Conservation (phyloP, 345 rosid species). For the Eucalyptus albens region DNA sequence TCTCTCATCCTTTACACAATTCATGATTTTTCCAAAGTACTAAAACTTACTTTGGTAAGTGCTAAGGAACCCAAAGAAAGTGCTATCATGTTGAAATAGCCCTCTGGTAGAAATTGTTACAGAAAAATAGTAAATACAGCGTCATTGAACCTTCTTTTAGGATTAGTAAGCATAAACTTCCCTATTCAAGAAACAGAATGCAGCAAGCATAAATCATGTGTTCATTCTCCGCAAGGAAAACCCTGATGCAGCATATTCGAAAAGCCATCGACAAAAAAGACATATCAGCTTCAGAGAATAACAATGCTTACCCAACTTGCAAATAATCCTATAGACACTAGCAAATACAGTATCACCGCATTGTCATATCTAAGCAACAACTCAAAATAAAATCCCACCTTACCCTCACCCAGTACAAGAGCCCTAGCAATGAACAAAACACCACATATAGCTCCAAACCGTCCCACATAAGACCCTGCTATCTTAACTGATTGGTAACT, state of each 20-base stretch:
- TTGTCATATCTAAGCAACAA: not conserved
- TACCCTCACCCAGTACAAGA: not conserved
- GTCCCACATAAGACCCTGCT: not conserved
- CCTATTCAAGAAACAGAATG: not conserved
- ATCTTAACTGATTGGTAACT: not conserved
- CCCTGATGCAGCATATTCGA: not conserved
- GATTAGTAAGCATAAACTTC: not conserved
- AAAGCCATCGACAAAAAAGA: not conserved
- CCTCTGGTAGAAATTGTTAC: not conserved
- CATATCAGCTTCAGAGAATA: not conserved
- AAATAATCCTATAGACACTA: not conserved
- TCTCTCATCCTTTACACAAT: not conserved
- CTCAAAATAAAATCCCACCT: not conserved
- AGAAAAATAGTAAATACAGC: no score
- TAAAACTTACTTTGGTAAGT: not conserved
- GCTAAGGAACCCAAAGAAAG: not conserved
- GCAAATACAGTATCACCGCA: not conserved
- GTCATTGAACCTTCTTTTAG: not conserved
- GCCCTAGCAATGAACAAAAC: not conserved
- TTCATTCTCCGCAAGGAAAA: not conserved
- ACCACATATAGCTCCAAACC: not conserved
- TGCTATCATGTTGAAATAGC: not conserved
- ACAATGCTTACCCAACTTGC: not conserved
- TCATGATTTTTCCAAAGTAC: not conserved
- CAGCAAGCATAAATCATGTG: not conserved